A percentile compares a stretch with the other conserved stretches of the same genome.
These are phyloP conservation scores for Aspergillus bridgeri DNA, from an alignment of 495 filamentous ascomycete species.

Conservation along the genomic window DNA sequence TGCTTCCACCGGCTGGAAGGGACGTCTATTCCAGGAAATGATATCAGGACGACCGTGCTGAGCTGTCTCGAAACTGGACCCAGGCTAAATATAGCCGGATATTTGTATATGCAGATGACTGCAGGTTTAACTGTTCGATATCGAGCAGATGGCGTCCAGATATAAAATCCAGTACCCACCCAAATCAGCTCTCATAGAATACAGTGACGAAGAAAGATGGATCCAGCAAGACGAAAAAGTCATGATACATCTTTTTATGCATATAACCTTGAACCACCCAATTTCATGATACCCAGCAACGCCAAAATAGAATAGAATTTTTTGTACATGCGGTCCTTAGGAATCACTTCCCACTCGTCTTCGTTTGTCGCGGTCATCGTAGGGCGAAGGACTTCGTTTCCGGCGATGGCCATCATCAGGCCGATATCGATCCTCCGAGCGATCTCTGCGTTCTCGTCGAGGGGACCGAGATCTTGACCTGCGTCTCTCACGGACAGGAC, in stretches of 20 bases:
- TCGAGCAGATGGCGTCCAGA: background rate
- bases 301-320: constrained; percentile 19
- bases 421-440: constrained; percentile 47
- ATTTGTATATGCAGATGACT: background rate
- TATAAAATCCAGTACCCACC: background rate
- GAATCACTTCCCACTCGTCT: constrained; percentile 53
- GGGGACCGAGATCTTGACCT: constrained; percentile 38
- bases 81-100: background rate
- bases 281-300: constrained; percentile 21
- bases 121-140: background rate
- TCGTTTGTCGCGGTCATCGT: constrained; percentile 65
- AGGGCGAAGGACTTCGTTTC: constrained; percentile 64
- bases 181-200: background rate
- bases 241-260: background rate
- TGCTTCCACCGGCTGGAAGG: background rate
- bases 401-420: constrained; percentile 38
- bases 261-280: constrained; percentile 7
- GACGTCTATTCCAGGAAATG: background rate
- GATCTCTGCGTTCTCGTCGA: constrained; percentile 33
- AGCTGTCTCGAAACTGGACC: background rate
- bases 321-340: constrained; percentile 15
- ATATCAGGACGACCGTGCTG: background rate
- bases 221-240: background rate
- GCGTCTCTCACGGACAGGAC: constrained; percentile 37
- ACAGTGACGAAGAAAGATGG: background rate